phyloP scores from a whole-genome alignment of 495 filamentous ascomycete genomes.

The Trypethelium eluteriae region DNA sequence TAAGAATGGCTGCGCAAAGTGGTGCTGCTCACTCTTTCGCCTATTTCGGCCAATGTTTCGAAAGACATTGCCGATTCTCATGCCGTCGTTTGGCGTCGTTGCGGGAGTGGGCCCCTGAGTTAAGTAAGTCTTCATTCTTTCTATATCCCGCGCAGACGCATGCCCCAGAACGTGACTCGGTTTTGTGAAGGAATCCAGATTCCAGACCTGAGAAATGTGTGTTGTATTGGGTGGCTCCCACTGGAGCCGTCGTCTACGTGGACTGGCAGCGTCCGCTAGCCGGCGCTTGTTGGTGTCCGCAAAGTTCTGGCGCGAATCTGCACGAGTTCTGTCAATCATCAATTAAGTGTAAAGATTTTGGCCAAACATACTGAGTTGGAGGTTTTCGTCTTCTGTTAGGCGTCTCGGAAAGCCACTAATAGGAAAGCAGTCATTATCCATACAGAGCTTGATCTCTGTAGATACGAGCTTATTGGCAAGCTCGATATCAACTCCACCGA shows the following conservation, averaged over 20 bases:
- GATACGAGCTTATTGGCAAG: neutral
- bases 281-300: neutral
- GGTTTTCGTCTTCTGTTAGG: neutral
- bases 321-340: neutral
- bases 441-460: neutral
- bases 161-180: constrained; percentile 2
- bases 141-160: neutral
- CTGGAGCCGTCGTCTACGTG: neutral
- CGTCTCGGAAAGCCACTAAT: neutral
- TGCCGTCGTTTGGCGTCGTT: neutral
- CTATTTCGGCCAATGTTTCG: neutral
- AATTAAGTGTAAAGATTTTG: neutral
- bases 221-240: neutral
- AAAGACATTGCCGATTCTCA: neutral
- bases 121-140: neutral
- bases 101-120: neutral
- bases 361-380: neutral
- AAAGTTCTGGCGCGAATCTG: neutral
- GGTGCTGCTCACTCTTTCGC: neutral
- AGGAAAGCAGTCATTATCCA: neutral
- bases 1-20: neutral
- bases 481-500: neutral
- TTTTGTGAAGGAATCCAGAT: neutral
- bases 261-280: neutral
- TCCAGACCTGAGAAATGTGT: neutral